A percentile compares a stretch with the other conserved stretches of the same genome.
Evolutionary conservation across 179 eudicot species (phyloP).

Genomic region (Gypsophila paniculata): DNA sequence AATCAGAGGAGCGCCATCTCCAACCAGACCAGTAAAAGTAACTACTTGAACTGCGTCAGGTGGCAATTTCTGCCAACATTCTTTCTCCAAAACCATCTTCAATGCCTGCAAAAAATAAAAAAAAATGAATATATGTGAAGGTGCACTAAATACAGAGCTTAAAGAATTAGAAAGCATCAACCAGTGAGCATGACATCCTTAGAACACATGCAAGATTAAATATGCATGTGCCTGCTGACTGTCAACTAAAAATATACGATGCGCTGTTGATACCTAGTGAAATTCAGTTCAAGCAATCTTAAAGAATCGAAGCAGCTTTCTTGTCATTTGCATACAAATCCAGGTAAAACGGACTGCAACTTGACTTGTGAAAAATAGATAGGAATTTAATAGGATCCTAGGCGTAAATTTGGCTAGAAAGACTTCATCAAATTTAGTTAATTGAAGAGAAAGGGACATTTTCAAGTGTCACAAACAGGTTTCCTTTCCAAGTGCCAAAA

Average conservation of each 20-base stretch:
- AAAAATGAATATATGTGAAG: not conserved
- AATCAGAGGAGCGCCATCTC: constrained; percentile 87
- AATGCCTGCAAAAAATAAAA: constrained; percentile 54
- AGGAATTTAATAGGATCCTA: not conserved
- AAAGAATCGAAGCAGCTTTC: not conserved
- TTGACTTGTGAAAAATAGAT: not conserved
- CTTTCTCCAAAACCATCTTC: constrained; percentile 93
- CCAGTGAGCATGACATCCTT: not conserved
- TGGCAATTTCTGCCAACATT: constrained; percentile 76
- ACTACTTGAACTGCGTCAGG: constrained; percentile 71
- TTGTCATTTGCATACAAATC: constrained; percentile 4
- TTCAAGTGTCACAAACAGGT: not conserved
- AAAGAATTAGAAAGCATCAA: constrained; percentile 12
- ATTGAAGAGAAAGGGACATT: not conserved
- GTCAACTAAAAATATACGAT: not conserved
- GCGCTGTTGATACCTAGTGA: not conserved
- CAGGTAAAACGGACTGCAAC: not conserved
- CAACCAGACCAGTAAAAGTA: constrained; percentile 85
- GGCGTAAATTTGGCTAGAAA: not conserved
- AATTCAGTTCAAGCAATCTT: not conserved
- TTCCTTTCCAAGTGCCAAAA: too few species aligned
- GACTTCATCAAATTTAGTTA: constrained; percentile 4
- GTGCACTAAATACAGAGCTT: constrained; percentile 3
- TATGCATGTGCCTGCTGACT: not conserved
- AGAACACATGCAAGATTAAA: not conserved